Percentiles rank a stretch among this genome's conserved stretches.
Evolutionary conservation across 805 yeast genomes (phyloP).

Genomic region (Blastobotrys mokoenaii): DNA sequence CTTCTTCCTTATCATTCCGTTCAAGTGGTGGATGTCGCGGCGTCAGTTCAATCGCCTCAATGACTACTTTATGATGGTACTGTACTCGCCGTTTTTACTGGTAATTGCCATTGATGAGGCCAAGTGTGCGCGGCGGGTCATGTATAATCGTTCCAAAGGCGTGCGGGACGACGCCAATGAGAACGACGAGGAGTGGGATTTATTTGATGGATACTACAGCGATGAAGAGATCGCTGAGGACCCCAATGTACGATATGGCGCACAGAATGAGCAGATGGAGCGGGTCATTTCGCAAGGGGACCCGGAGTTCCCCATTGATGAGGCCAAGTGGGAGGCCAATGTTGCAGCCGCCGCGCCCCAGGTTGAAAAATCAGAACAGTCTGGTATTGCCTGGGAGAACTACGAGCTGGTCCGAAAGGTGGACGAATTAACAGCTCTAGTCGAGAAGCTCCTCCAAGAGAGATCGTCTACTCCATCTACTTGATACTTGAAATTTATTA

Average conservation of each 20-base stretch:
- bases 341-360: slow-evolving; percentile 51
- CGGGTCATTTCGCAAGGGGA: slow-evolving; percentile 65
- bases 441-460: slow-evolving; percentile 8
- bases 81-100: slow-evolving; percentile 61
- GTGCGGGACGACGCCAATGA: slow-evolving; percentile 75
- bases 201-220: slow-evolving; percentile 61
- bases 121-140: slow-evolving; percentile 57
- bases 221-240: slow-evolving; percentile 35
- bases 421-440: slow-evolving; percentile 14
- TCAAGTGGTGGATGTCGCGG: slow-evolving; percentile 31
- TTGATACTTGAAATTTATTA: too few species aligned
- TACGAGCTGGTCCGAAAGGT: slow-evolving; percentile 14
- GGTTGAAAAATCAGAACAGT: slow-evolving; percentile 35
- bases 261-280: slow-evolving; percentile 22
- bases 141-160: slow-evolving; percentile 57
- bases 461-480: too few species aligned
- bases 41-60: slow-evolving; percentile 36
- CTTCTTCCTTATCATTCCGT: slow-evolving; percentile 38
- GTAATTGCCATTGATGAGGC: slow-evolving; percentile 59
- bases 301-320: slow-evolving; percentile 53
- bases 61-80: slow-evolving; percentile 49
- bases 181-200: slow-evolving; percentile 70
- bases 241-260: slow-evolving; percentile 26
- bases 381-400: slow-evolving; percentile 16
- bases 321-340: slow-evolving; percentile 40